phyloP scores from a whole-genome alignment of 495 filamentous ascomycete species.

The Talaromyces thailandensis region DNA sequence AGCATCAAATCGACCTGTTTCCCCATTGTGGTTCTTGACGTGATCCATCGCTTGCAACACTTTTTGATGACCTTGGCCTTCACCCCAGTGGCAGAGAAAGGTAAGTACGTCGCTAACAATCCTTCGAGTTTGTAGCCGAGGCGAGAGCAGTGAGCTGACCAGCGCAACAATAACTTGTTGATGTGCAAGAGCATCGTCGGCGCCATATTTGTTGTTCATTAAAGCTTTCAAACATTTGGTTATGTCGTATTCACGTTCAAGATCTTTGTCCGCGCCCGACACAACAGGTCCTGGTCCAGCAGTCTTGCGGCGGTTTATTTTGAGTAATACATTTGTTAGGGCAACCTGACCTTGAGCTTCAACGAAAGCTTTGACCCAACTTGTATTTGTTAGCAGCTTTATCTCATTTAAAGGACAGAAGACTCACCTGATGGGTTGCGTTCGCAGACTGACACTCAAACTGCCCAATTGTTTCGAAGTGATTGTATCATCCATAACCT shows the following conservation, averaged over 20 bases:
- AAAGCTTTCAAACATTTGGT: conserved; percentile 93
- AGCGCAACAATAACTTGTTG: conserved; percentile 84
- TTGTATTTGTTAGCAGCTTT: conserved; percentile 9
- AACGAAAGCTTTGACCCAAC: conserved; percentile 93
- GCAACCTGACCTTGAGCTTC: conserved; percentile 97
- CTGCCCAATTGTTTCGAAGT: conserved; percentile 84
- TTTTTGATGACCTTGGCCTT: conserved; percentile 88
- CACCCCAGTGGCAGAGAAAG: conserved; percentile 93
- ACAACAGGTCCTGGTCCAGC: conserved; percentile 62
- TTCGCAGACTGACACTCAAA: conserved; percentile 86
- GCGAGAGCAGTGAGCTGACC: conserved; percentile 78
- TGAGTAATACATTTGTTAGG: conserved; percentile 83
- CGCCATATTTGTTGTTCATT: conserved; percentile 99
- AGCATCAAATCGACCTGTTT: conserved; percentile 94
- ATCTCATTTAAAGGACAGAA: neutral
- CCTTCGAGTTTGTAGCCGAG: conserved; percentile 84
- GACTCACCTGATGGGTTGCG: conserved; percentile 77
- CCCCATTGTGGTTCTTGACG: conserved; percentile 79
- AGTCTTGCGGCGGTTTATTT: conserved; percentile 81
- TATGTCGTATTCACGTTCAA: conserved; percentile 95
- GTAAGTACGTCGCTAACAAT: conserved; percentile 94
- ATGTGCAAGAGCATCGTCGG: conserved; percentile 90
- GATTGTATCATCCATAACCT: conserved; percentile 92
- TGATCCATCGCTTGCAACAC: conserved; percentile 90
- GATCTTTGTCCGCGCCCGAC: conserved; percentile 66